A percentile compares a stretch with the other conserved stretches of the same genome.
Evolutionary conservation across 129 eudicot species (phyloP).

Genomic region (Artemisia annua): DNA sequence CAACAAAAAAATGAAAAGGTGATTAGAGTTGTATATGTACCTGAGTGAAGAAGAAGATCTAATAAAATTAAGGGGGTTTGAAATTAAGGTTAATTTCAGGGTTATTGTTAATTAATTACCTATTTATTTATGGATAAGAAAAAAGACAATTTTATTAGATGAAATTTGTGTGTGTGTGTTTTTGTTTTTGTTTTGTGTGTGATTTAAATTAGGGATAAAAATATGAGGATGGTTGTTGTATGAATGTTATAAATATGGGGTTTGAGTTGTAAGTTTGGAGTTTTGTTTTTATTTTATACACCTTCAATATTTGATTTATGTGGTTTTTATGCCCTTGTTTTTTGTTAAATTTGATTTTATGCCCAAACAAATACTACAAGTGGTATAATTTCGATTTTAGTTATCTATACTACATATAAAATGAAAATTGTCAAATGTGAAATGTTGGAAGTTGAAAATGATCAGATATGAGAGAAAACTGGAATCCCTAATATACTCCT

Average conservation of each 20-base stretch:
- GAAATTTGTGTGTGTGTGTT: constrained; percentile 9
- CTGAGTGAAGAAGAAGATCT: constrained; percentile 36
- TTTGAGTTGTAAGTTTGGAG: constrained; percentile 19
- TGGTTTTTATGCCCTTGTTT: too few relatives aligned
- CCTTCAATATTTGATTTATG: too few relatives aligned
- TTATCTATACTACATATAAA: too few relatives aligned
- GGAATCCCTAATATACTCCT: too few relatives aligned
- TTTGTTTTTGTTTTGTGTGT: constrained; percentile 15
- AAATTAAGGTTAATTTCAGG: constrained; percentile 24
- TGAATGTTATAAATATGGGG: constrained; percentile 9
- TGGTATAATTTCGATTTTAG: too few relatives aligned
- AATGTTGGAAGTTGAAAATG: too few relatives aligned
- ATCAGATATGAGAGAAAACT: too few relatives aligned
- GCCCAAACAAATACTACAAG: too few relatives aligned
- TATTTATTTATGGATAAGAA: constrained; percentile 44
- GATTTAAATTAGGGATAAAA: constrained; percentile 37
- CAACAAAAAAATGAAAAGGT: constrained; percentile 10
- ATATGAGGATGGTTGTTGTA: constrained; percentile 10
- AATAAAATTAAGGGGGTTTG: constrained; percentile 29
- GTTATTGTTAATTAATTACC: constrained; percentile 30
- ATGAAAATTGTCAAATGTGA: too few relatives aligned
- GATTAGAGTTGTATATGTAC: constrained; percentile 20
- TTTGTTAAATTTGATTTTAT: too few relatives aligned
- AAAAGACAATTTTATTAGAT: too few relatives aligned
- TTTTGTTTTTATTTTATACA: neutral